Evolutionary conservation across 306 rosid species (phyloP), one percentile per base, ranked within the genome.

Genomic region (Mimosa pudica): DNA sequence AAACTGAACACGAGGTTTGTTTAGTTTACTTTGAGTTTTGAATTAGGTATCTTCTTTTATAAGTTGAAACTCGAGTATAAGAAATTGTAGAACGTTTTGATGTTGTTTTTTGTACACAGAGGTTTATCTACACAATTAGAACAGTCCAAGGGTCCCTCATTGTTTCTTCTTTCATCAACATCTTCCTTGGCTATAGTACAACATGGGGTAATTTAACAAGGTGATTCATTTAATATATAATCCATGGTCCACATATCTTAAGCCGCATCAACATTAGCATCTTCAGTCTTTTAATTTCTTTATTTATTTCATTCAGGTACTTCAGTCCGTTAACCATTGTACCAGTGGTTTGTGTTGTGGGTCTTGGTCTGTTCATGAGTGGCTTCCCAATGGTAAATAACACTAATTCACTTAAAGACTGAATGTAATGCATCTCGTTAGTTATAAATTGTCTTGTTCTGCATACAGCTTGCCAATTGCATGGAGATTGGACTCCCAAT

Each of bases 81-180:
- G 24, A 67, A 67, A 57, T 45, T 7, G 70, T 60, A 71, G 33
- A 24, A 74, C 78, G 77, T 78, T 66, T 36, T 68, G 38, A 54
- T 18, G 14, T 58, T 51, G 79, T 49, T 70, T 72, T 38, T 84
- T 90, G 90, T 82, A 48, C 52, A 14, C 13, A 94, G 98, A 92
- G 97, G 84, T 94, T 94, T 85, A 55, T 62, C 61, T 70, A 83
- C 81, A 87, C 86, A 49, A 87, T 94, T 49, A 86, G 98, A 83
- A 92, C 98, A 51, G 88, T 94, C 82, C 98, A 94, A 82, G 97
- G 98, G 18, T 94, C 97, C 18, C 80, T 94, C 48, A 90, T 94
- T 24, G 92, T 94, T 66, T 82, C 97, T 65, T 89, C 98, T 73
- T 87, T 91, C 41, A 13, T 94, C 90, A 92, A 86, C 82, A 84